Conservation (phyloP, 495 filamentous ascomycete genomes). For the Penicillium paxilli region DNA sequence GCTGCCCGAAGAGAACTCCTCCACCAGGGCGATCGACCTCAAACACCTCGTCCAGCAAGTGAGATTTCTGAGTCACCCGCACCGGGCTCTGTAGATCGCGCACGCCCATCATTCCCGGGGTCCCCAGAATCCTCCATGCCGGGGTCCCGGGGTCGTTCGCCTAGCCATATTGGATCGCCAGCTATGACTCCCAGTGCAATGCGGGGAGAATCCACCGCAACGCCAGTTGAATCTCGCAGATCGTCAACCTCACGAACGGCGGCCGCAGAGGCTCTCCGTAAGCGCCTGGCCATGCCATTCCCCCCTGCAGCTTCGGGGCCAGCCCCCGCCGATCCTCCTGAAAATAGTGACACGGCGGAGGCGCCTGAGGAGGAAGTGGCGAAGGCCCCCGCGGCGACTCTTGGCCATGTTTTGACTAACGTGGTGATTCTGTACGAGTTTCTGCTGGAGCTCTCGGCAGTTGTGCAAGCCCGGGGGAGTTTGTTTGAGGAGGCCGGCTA, state of each 20-base stretch:
- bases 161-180: slow-evolving; percentile 11
- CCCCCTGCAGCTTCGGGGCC: slow-evolving; percentile 12
- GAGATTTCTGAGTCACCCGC: slow-evolving; percentile 25
- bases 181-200: slow-evolving; percentile 17
- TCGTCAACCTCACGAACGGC: slow-evolving; percentile 28
- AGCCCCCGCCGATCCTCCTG: slow-evolving; percentile 8
- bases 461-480: slow-evolving; percentile 82
- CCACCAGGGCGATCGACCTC: slow-evolving; percentile 32
- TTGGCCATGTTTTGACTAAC: slow-evolving; percentile 84
- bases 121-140: slow-evolving; percentile 55
- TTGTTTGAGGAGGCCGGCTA: slow-evolving; percentile 84
- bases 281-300: slow-evolving; percentile 40
- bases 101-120: slow-evolving; percentile 56
- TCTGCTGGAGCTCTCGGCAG: slow-evolving; percentile 80
- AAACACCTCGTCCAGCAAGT: slow-evolving; percentile 13
- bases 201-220: slow-evolving; percentile 20
- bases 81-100: slow-evolving; percentile 32
- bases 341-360: slow-evolving; percentile 27
- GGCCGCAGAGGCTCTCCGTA: slow-evolving; percentile 37
- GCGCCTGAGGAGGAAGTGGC: slow-evolving; percentile 32
- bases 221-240: slow-evolving; percentile 28
- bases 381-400: slow-evolving; percentile 47
- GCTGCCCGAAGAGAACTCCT: slow-evolving; percentile 62
- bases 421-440: slow-evolving; percentile 68
- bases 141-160: slow-evolving; percentile 22